Percentiles rank a stretch among this genome's conserved stretches.
Conservation (phyloP, 2,329 filamentous ascomycete genomes). For the Bertia moriformis region DNA sequence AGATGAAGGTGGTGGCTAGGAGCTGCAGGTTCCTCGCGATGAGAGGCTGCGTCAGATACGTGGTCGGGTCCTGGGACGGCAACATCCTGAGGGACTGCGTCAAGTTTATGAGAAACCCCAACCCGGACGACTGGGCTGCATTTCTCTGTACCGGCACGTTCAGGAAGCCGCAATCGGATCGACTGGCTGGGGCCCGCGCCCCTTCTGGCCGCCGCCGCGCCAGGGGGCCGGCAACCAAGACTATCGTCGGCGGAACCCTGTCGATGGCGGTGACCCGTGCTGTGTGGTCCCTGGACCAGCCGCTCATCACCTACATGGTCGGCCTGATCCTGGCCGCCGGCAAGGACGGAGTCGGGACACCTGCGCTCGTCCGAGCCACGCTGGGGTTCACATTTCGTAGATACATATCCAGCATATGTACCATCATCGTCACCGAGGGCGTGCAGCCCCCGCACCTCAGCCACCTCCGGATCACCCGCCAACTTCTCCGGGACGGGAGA, state of each 20-base stretch:
- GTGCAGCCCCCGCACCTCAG: slow-evolving; percentile 23
- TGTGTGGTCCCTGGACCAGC: slow-evolving; percentile 17
- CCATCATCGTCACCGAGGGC: slow-evolving; percentile 14
- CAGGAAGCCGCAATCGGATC: neutral
- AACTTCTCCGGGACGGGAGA: slow-evolving; percentile 21
- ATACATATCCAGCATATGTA: slow-evolving; percentile 16
- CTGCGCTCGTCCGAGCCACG: slow-evolving; percentile 17
- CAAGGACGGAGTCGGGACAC: slow-evolving; percentile 16
- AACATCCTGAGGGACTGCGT: slow-evolving; percentile 47
- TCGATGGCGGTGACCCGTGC: neutral
- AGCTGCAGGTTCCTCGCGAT: slow-evolving; percentile 41
- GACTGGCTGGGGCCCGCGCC: neutral
- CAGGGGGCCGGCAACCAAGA: neutral
- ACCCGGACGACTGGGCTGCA: slow-evolving; percentile 37
- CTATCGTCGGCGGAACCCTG: neutral
- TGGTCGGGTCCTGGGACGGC: slow-evolving; percentile 33
- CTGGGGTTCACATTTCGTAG: slow-evolving; percentile 18
- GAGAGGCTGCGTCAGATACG: slow-evolving; percentile 38
- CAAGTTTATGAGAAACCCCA: slow-evolving; percentile 40
- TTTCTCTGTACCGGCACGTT: slow-evolving; percentile 33
- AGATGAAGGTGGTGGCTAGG: slow-evolving; percentile 45
- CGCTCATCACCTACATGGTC: slow-evolving; percentile 17
- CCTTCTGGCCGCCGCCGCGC: slow-evolving; percentile 6
- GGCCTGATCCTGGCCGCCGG: slow-evolving; percentile 17
- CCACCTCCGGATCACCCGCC: slow-evolving; percentile 21